A percentile compares a stretch with the other conserved stretches of the same genome.
phyloP scores from a whole-genome alignment of 1,284 basidiomycete species.

The Ceratobasidium sp. region DNA sequence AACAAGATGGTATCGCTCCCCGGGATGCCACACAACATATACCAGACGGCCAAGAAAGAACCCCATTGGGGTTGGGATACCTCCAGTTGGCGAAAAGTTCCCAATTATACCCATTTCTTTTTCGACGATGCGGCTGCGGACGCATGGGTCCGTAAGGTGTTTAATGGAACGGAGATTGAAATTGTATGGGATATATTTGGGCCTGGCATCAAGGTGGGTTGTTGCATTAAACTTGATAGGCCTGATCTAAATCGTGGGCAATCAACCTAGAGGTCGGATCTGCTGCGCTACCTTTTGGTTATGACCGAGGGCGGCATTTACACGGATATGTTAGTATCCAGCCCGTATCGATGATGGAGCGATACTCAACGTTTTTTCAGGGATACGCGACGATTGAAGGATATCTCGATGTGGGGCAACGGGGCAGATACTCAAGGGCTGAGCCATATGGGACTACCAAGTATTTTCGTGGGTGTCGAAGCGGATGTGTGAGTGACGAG shows the following conservation, averaged over 20 bases:
- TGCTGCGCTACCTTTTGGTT: slow-evolving; percentile 51
- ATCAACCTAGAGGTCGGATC: slow-evolving; percentile 47
- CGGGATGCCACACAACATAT: slow-evolving; percentile 38
- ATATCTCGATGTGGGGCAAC: slow-evolving; percentile 44
- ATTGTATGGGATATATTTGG: slow-evolving; percentile 49
- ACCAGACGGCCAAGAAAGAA: slow-evolving; percentile 41
- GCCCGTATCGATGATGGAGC: not conserved
- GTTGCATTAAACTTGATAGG: not conserved
- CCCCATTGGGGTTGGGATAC: slow-evolving; percentile 7
- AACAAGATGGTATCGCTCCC: not conserved
- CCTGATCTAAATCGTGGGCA: not conserved
- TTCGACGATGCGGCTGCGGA: slow-evolving; percentile 47
- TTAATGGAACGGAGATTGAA: slow-evolving; percentile 45
- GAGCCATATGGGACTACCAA: slow-evolving; percentile 42
- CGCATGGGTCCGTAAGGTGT: slow-evolving; percentile 46
- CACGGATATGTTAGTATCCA: slow-evolving; percentile 45
- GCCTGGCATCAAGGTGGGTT: slow-evolving; percentile 47
- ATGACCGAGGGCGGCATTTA: slow-evolving; percentile 53
- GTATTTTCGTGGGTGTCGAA: slow-evolving; percentile 50
- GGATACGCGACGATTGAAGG: slow-evolving; percentile 41
- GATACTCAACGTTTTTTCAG: slow-evolving; percentile 2
- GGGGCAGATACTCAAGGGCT: slow-evolving; percentile 32
- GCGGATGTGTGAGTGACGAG: slow-evolving; percentile 50
- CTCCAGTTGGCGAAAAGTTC: slow-evolving; percentile 30
- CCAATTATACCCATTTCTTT: slow-evolving; percentile 45